A percentile compares a stretch with the other conserved stretches of the same genome.
These are phyloP conservation scores for Durusdinium trenchii DNA, from an alignment of 73 alveolate species.

Conservation along the genomic window DNA sequence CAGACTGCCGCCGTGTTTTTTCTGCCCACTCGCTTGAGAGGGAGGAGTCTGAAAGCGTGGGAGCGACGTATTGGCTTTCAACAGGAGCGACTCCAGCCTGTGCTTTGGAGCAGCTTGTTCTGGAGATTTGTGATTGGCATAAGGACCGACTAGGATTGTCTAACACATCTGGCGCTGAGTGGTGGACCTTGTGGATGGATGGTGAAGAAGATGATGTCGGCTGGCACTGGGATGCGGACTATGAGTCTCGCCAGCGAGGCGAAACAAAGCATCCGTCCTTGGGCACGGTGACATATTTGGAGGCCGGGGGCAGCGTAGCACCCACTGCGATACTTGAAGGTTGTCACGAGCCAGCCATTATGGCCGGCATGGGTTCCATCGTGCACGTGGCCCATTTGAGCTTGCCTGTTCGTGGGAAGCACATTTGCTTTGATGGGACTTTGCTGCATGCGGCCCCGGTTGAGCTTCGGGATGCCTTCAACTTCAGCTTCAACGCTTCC, in stretches of 20 bases:
- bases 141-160: background rate
- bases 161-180: conserved; percentile 46
- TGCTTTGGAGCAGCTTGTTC: conserved; percentile 65
- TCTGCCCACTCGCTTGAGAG: conserved; percentile 58
- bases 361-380: conserved; percentile 66
- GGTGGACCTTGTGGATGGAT: conserved; percentile 93
- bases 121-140: conserved; percentile 52
- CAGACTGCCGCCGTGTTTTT: conserved; percentile 90
- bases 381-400: conserved; percentile 49
- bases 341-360: conserved; percentile 7
- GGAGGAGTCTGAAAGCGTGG: conserved; percentile 76
- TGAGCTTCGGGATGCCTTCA: conserved; percentile 33
- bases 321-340: conserved; percentile 63
- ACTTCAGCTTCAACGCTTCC: background rate
- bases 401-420: conserved; percentile 65
- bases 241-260: conserved; percentile 74
- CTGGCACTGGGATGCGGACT: conserved; percentile 95
- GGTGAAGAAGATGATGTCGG: conserved; percentile 93
- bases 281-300: conserved; percentile 74
- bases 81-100: conserved; percentile 43
- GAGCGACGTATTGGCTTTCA: conserved; percentile 59
- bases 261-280: conserved; percentile 70
- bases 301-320: conserved; percentile 69
- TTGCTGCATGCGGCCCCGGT: conserved; percentile 86
- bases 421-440: conserved; percentile 80